phyloP scores from a whole-genome alignment of 164 flowering plant genomes.

The Stephania japonica region DNA sequence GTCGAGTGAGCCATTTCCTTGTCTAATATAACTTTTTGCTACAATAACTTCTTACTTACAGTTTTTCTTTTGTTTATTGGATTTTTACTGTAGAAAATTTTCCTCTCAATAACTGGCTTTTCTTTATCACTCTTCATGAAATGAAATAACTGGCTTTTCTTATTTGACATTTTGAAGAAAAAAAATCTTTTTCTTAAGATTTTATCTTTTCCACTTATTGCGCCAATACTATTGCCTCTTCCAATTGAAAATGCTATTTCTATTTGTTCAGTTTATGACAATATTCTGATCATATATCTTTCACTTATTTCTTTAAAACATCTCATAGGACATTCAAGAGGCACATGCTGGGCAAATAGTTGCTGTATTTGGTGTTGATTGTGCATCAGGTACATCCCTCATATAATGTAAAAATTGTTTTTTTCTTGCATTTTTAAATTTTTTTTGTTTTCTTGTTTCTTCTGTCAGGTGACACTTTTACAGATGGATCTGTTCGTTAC shows the following conservation, averaged over 20 bases:
- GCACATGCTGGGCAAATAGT: slow-evolving; percentile 99
- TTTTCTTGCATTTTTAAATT: neutral
- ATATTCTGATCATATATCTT: neutral
- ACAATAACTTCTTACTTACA: neutral
- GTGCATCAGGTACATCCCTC: slow-evolving; percentile 81
- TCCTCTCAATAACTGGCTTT: too few relatives aligned
- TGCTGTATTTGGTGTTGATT: slow-evolving; percentile 98
- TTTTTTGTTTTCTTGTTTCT: neutral
- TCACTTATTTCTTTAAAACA: neutral
- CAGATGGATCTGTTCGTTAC: slow-evolving; percentile 87
- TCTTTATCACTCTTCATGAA: too few relatives aligned
- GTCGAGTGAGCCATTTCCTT: neutral
- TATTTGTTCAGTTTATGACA: neutral
- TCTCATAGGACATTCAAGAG: slow-evolving; percentile 83
- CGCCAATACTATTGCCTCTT: too few relatives aligned
- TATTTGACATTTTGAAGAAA: neutral
- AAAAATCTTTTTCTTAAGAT: too few relatives aligned
- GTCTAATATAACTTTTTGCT: neutral
- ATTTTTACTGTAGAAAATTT: neutral
- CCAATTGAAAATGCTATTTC: neutral
- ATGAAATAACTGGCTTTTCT: slow-evolving; percentile 1
- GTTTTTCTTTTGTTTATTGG: neutral
- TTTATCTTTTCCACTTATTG: too few relatives aligned
- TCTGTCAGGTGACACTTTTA: slow-evolving; percentile 88
- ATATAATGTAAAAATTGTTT: neutral